phyloP scores from a whole-genome alignment of 805 yeast genomes.

The Metschnikowia reukaufii region DNA sequence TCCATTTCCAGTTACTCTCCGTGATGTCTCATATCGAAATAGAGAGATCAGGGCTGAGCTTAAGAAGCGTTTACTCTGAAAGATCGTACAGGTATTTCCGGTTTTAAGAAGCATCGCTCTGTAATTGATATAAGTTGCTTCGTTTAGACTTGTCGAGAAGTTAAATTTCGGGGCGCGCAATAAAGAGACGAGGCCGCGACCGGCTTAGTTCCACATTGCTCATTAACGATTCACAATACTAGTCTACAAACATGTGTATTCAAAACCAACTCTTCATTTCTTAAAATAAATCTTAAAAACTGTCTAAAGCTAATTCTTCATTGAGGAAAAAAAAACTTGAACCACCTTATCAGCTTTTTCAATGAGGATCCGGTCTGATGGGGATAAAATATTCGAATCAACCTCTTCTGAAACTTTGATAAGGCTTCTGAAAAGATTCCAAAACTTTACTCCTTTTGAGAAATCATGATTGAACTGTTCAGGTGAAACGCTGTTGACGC shows the following conservation, averaged over 20 bases:
- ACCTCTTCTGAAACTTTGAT: constrained; percentile 25
- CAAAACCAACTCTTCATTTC: neutral
- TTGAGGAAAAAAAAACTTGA: constrained; percentile 4
- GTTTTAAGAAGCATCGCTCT: neutral
- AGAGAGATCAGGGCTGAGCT: neutral
- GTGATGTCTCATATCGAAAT: neutral
- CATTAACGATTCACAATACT: too few relatives aligned
- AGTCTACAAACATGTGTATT: too few relatives aligned
- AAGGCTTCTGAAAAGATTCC: constrained; percentile 35
- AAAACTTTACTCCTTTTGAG: constrained; percentile 32
- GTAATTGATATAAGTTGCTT: too few relatives aligned
- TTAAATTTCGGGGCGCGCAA: neutral
- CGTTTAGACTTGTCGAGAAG: too few relatives aligned
- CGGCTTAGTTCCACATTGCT: too few relatives aligned
- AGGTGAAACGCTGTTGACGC: constrained; percentile 38
- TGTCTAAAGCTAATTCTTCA: neutral
- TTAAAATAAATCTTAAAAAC: too few relatives aligned
- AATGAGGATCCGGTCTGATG: constrained; percentile 24
- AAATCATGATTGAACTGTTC: constrained; percentile 34
- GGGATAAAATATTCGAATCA: constrained; percentile 29
- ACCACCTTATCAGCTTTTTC: constrained; percentile 27
- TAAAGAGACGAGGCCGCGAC: too few relatives aligned
- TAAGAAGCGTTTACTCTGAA: neutral
- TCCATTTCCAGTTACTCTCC: constrained; percentile 15
- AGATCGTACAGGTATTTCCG: neutral